A percentile compares a stretch with the other conserved stretches of the same genome.
phyloP scores from a whole-genome alignment of 2,329 filamentous ascomycete species.

The Blastomyces percursus region DNA sequence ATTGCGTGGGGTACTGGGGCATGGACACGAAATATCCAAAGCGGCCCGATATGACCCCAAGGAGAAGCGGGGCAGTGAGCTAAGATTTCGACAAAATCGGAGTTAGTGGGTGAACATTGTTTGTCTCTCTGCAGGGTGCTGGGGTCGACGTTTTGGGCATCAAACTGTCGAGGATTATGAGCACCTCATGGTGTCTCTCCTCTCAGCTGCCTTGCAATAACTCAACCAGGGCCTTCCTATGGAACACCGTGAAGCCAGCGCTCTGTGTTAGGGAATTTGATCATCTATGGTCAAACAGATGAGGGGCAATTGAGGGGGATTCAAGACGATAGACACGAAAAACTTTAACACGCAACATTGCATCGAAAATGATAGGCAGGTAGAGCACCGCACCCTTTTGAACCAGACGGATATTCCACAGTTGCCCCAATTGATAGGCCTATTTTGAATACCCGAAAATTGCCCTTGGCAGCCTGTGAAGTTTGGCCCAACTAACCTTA shows the following conservation, averaged over 20 bases:
- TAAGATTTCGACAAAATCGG: not conserved
- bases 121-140: constrained; percentile 5
- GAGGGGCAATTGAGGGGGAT: not conserved
- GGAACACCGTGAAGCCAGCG: not conserved
- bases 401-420: constrained; percentile 4
- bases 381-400: constrained; percentile 1
- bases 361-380: not conserved
- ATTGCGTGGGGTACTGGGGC: constrained; percentile 2
- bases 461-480: not conserved
- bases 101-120: constrained; percentile 5
- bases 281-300: not conserved
- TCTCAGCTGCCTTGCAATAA: not conserved
- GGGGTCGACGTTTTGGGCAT: constrained; percentile 12
- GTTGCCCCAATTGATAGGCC: not conserved
- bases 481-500: constrained; percentile 5
- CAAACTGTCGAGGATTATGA: constrained; percentile 11
- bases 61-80: constrained; percentile 8
- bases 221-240: not conserved
- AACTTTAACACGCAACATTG: not conserved
- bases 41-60: constrained; percentile 12
- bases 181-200: constrained; percentile 3
- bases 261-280: not conserved
- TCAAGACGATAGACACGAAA: not conserved
- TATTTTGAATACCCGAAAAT: constrained; percentile 4
- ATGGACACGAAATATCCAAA: not conserved